phyloP scores from a whole-genome alignment of 306 rosid species.

The Gillenia trifoliata region DNA sequence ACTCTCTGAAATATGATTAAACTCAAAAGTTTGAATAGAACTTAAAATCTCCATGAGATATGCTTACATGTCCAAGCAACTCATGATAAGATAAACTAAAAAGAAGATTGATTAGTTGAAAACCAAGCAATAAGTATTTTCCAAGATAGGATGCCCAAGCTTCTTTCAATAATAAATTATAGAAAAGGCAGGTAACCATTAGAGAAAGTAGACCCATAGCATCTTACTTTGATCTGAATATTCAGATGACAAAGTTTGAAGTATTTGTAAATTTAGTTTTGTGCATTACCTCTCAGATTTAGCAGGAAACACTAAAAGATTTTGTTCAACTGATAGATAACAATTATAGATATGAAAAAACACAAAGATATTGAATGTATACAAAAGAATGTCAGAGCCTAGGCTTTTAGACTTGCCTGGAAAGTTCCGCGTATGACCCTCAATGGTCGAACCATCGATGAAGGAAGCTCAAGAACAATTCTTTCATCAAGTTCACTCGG shows the following conservation, averaged over 20 bases:
- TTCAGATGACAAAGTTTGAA: background rate
- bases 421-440: conserved; percentile 80
- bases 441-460: conserved; percentile 91
- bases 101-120: background rate
- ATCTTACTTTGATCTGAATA: background rate
- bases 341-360: background rate
- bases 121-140: background rate
- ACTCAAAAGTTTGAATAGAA: background rate
- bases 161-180: background rate
- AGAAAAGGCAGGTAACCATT: background rate
- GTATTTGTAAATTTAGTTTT: background rate
- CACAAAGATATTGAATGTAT: background rate
- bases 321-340: background rate
- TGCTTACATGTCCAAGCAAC: background rate
- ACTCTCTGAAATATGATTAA: background rate
- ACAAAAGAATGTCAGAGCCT: conserved; percentile 14
- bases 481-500: conserved; percentile 89
- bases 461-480: conserved; percentile 82
- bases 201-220: background rate
- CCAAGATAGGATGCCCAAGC: background rate
- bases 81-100: background rate
- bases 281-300: background rate
- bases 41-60: background rate
- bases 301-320: background rate
- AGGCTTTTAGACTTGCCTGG: conserved; percentile 59